These are phyloP conservation scores for Oryza nivara DNA, from an alignment of 176 grass and related monocot species.

Conservation along the genomic window DNA sequence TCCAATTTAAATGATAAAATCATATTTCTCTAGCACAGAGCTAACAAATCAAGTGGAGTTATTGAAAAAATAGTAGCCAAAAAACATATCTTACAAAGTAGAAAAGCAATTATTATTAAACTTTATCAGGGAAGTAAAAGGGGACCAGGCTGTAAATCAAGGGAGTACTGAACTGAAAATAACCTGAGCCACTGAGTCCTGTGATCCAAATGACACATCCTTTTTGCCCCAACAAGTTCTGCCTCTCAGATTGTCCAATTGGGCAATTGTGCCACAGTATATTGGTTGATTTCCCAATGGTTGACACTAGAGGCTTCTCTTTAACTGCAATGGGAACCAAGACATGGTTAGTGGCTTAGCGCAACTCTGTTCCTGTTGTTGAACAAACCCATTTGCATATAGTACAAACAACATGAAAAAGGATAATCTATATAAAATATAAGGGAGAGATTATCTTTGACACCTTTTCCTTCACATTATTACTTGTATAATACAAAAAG, in stretches of 20 bases:
- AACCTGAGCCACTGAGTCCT: slow-evolving; percentile 90
- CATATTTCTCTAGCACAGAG: slow-evolving; percentile 17
- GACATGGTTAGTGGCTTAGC: slow-evolving; percentile 43
- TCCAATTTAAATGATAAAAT: slow-evolving; percentile 4
- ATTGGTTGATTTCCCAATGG: slow-evolving; percentile 80
- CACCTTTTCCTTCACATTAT: slow-evolving; percentile 5
- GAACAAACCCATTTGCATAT: slow-evolving; percentile 19
- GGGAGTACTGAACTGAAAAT: background rate
- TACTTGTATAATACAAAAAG: background rate
- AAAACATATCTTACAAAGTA: background rate
- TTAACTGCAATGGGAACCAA: slow-evolving; percentile 46
- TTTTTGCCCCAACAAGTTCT: slow-evolving; percentile 74
- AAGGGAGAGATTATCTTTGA: background rate
- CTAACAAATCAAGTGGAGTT: slow-evolving; percentile 11
- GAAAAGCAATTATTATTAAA: background rate
- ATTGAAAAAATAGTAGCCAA: background rate
- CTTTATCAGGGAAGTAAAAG: background rate
- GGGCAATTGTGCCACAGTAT: slow-evolving; percentile 86
- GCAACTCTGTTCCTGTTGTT: background rate
- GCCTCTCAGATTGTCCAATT: slow-evolving; percentile 57
- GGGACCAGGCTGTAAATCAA: slow-evolving; percentile 19
- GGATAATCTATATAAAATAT: background rate
- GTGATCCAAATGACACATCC: slow-evolving; percentile 95
- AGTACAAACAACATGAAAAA: slow-evolving; percentile 7
- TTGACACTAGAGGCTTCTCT: slow-evolving; percentile 55